phyloP scores from a whole-genome alignment of 768 basidiomycete genomes.

The Russula earlei region DNA sequence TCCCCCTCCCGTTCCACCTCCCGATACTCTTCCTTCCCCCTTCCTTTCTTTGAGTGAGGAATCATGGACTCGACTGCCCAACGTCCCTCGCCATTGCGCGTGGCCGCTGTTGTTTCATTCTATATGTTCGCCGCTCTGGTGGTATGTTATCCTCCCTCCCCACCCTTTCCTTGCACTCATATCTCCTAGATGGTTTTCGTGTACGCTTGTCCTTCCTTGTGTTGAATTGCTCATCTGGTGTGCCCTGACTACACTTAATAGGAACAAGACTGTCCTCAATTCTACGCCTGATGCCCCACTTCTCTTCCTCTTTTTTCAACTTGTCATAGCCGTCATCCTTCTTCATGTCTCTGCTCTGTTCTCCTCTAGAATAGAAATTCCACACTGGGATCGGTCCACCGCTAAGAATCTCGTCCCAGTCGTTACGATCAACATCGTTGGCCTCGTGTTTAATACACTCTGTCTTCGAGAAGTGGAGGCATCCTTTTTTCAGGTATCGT shows the following conservation, averaged over 20 bases:
- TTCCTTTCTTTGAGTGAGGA: not conserved
- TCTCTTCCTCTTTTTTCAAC: constrained; percentile 57
- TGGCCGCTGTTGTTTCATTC: constrained; percentile 65
- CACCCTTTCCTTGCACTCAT: constrained; percentile 1
- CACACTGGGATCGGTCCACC: constrained; percentile 39
- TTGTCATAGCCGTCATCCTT: constrained; percentile 57
- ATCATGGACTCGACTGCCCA: constrained; percentile 28
- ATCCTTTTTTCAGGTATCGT: constrained; percentile 63
- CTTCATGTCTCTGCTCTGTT: constrained; percentile 46
- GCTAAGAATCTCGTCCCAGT: constrained; percentile 55
- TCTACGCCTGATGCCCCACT: constrained; percentile 57
- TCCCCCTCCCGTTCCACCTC: not conserved
- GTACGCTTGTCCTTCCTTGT: constrained; percentile 24
- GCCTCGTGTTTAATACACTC: constrained; percentile 70
- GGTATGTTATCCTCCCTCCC: constrained; percentile 35
- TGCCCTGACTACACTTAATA: constrained; percentile 24
- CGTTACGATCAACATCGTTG: constrained; percentile 59
- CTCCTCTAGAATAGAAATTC: constrained; percentile 45
- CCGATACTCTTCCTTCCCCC: not conserved
- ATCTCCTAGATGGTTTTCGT: constrained; percentile 42
- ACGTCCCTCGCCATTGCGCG: constrained; percentile 34
- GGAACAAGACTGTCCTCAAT: constrained; percentile 70
- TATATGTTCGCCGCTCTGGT: constrained; percentile 72
- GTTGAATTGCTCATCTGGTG: constrained; percentile 1
- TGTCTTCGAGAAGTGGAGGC: constrained; percentile 74